These are phyloP conservation scores for Rhizopogon rudus DNA, from an alignment of 768 basidiomycete species.

Conservation along the genomic window DNA sequence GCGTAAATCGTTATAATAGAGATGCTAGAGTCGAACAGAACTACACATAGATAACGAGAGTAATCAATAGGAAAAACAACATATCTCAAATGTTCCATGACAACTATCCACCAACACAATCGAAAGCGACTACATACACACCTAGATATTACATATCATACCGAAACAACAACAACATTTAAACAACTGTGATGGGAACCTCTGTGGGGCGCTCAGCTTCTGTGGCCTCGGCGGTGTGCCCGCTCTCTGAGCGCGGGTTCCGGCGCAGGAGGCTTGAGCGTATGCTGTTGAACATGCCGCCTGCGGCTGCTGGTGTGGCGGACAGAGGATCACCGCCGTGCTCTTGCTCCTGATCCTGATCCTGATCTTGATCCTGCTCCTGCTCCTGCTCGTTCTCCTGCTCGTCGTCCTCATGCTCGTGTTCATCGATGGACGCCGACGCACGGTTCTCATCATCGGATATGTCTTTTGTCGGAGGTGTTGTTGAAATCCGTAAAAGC, in stretches of 20 bases:
- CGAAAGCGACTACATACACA: not conserved
- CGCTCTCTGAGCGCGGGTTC: constrained; percentile 19
- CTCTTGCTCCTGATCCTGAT: constrained; percentile 4
- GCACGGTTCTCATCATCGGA: constrained; percentile 25
- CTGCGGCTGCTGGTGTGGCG: not conserved
- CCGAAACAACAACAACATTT: not conserved
- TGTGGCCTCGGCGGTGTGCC: constrained; percentile 10
- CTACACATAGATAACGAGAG: not conserved
- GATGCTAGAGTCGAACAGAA: not conserved
- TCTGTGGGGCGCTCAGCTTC: constrained; percentile 21
- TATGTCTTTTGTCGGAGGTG: constrained; percentile 44
- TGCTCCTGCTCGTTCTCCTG: constrained; percentile 4
- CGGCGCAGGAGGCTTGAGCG: constrained; percentile 21
- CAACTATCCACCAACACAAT: not conserved
- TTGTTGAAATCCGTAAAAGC: constrained; percentile 74
- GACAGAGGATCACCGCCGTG: constrained; percentile 9
- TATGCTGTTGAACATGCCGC: constrained; percentile 18
- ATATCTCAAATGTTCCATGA: not conserved
- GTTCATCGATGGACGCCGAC: constrained; percentile 22
- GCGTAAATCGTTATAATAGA: not conserved
- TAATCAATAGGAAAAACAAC: not conserved
- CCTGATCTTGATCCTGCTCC: constrained; percentile 16
- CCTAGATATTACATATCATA: not conserved
- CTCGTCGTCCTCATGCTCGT: constrained; percentile 11
- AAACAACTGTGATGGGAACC: constrained; percentile 1